Percentiles rank a stretch among this genome's conserved stretches.
These are phyloP conservation scores for Diaporthe aspalathi DNA, from an alignment of 2,329 filamentous ascomycete genomes.

Conservation along the genomic window DNA sequence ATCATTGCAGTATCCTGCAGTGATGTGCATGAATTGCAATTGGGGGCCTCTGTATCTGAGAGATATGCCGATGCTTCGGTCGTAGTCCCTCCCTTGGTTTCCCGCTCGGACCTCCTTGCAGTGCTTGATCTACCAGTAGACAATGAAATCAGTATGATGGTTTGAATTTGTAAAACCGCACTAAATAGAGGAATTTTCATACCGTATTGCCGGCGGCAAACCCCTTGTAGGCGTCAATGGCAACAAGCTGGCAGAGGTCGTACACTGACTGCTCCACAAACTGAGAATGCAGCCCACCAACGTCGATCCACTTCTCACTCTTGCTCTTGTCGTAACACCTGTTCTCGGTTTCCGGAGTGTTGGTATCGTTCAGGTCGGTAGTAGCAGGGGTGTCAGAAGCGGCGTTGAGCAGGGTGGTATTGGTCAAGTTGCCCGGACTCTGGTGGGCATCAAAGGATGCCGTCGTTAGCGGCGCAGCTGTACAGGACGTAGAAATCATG, in stretches of 20 bases:
- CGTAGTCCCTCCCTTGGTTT: neutral
- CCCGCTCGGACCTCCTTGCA: neutral
- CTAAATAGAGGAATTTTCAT: neutral
- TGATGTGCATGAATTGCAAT: neutral
- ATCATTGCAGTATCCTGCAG: neutral
- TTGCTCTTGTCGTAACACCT: neutral
- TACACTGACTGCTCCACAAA: neutral
- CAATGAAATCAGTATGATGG: neutral
- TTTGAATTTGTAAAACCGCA: no score
- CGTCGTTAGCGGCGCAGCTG: neutral
- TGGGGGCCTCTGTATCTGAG: neutral
- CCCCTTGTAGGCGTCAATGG: neutral
- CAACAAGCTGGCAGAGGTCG: neutral
- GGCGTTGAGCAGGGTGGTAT: neutral
- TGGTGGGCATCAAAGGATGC: no score
- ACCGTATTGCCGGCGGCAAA: neutral
- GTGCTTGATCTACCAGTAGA: neutral
- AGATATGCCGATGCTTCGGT: constrained; percentile 16
- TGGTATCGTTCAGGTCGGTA: neutral
- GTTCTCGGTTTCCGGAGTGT: neutral
- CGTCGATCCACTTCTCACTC: constrained; percentile 2
- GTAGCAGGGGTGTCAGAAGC: neutral
- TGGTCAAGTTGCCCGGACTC: neutral
- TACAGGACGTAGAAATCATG: neutral
- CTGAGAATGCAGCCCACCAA: neutral